Conservation (phyloP, 805 yeast genomes). For the Lipomyces anomalus region DNA sequence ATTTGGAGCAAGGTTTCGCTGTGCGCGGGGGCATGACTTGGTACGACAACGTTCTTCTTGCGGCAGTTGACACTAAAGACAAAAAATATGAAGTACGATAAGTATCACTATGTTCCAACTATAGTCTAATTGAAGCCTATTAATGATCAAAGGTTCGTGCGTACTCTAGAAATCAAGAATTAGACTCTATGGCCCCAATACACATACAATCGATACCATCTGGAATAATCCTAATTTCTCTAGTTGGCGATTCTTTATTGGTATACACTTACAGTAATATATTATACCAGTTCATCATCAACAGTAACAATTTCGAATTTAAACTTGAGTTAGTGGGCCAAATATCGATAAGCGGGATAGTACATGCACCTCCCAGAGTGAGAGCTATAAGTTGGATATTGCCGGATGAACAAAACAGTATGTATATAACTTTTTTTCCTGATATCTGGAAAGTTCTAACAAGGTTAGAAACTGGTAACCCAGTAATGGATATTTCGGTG, state of each 20-base stretch:
- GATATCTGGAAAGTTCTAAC: background rate
- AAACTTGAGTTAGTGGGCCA: conserved; percentile 31
- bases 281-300: conserved; percentile 29
- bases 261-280: conserved; percentile 34
- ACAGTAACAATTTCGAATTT: conserved; percentile 17
- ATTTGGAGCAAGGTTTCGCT: conserved; percentile 33
- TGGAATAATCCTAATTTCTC: conserved; percentile 30
- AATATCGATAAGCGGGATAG: conserved; percentile 33
- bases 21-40: conserved; percentile 38
- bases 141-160: conserved; percentile 30
- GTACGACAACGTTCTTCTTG: conserved; percentile 36
- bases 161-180: conserved; percentile 35
- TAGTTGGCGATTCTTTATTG: conserved; percentile 30
- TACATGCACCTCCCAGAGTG: conserved; percentile 37
- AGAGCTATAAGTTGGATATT: conserved; percentile 33
- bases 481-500: conserved; percentile 18
- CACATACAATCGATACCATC: conserved; percentile 30
- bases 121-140: background rate
- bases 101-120: background rate
- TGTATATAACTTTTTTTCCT: background rate
- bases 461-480: conserved; percentile 15
- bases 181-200: conserved; percentile 32
- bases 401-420: conserved; percentile 24
- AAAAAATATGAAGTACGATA: conserved; percentile 17
- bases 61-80: conserved; percentile 30